Evolutionary conservation across 495 filamentous ascomycete species (phyloP).

Genomic region (Penicillium goetzii): DNA sequence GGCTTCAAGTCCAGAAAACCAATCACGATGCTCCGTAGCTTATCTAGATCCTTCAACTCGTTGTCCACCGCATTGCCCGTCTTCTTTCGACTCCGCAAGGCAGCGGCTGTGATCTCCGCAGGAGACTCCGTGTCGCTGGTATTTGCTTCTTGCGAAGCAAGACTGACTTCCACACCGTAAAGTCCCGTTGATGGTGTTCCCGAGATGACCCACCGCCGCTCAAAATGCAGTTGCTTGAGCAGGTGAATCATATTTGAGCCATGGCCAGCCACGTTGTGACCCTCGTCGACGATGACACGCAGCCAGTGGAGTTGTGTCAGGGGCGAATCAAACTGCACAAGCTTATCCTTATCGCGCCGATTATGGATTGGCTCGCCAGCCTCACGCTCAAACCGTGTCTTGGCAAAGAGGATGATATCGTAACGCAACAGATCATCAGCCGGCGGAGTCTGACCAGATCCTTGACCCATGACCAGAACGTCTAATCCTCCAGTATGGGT

Average conservation of each 20-base stretch:
- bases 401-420: conserved; percentile 81
- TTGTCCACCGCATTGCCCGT: conserved; percentile 46
- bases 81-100: conserved; percentile 42
- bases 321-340: conserved; percentile 53
- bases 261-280: conserved; percentile 72
- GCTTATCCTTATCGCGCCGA: conserved; percentile 39
- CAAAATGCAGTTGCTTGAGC: conserved; percentile 67
- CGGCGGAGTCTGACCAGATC: conserved; percentile 60
- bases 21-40: conserved; percentile 69
- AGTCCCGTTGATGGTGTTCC: conserved; percentile 86
- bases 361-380: conserved; percentile 39
- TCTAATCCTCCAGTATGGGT: conserved; percentile 73
- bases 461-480: conserved; percentile 59
- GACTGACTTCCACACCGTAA: conserved; percentile 70
- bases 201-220: conserved; percentile 86
- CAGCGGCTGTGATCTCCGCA: conserved; percentile 33
- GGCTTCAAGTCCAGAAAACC: conserved; percentile 77
- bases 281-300: conserved; percentile 89
- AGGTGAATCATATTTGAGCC: conserved; percentile 65
- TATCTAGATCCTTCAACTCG: conserved; percentile 73
- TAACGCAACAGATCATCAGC: conserved; percentile 63
- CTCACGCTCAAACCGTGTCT: conserved; percentile 70
- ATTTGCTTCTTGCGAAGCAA: conserved; percentile 53
- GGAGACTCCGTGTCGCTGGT: conserved; percentile 42
- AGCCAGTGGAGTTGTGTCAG: conserved; percentile 78